Evolutionary conservation across 495 filamentous ascomycete species (phyloP), one percentile per base, ranked within the genome.

Genomic region (Trichocladium antarcticum): DNA sequence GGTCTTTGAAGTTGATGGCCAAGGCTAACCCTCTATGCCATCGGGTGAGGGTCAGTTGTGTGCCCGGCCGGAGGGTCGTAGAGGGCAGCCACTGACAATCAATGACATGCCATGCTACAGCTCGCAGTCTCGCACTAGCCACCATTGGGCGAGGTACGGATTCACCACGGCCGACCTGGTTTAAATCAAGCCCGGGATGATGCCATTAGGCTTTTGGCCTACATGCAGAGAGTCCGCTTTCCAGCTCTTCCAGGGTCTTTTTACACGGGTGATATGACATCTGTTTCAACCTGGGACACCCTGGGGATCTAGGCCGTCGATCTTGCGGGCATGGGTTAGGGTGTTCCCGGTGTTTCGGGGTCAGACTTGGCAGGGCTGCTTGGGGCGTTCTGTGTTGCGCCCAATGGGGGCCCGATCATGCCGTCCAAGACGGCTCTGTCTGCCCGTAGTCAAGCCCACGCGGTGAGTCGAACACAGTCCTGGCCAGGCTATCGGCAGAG

Each of bases 61-160:
- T 57, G 3, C 41, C 54, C 55, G 50, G 32, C 9, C 37, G n/a
- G 43, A 38, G 22, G 55, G 55, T 57, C 28, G 20, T 36, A 51
- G 54, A 49, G 53, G 54, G 57, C 28, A 59, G 53, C 57, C 53
- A 56, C 56, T 45, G 54, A 42, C 43, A 41, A 55, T 50, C 56
- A 41, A 34, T 34, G 28, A 50, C 19, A 3, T 15, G 8, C 16
- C n/a, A 8, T 38, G 24, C 29, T 24, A 22, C 53, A 45, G 40
- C 32, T 34, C 17, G 31, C 32, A 45, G 16, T 50, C 32, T 34
- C 17, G 31, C 32, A 45, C 20, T 50, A 41, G 49, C 49, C 49
- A 49, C 39, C 46, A 56, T 59, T 59, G 49, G 56, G 46, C 47
- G 47, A 51, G 45, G 42, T 58, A 55, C 56, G 55, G 42, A 6